Conservation (phyloP, 2,329 filamentous ascomycete genomes). For the Aspergillus brunneoviolaceus region DNA sequence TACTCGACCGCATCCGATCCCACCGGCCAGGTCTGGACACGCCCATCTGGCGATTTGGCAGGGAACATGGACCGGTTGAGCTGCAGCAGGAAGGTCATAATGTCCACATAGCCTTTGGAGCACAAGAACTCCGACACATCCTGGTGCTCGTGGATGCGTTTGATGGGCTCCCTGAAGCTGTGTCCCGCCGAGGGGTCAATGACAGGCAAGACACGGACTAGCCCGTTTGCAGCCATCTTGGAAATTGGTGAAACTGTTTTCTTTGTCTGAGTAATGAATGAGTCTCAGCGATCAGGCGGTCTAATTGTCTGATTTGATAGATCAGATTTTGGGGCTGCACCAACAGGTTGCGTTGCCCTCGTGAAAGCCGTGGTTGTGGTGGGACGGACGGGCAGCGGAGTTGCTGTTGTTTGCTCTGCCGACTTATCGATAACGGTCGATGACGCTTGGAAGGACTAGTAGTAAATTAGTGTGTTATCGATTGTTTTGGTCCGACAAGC, state of each 20-base stretch:
- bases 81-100: constrained; percentile 83
- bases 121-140: constrained; percentile 80
- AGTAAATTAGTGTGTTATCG: neutral
- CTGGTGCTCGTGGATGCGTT: constrained; percentile 79
- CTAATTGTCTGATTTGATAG: neutral
- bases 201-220: constrained; percentile 39
- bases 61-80: constrained; percentile 86
- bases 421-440: neutral
- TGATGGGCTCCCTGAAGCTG: constrained; percentile 66
- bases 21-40: constrained; percentile 52
- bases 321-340: neutral
- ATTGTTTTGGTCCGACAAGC: neutral
- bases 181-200: constrained; percentile 53
- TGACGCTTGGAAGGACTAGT: neutral
- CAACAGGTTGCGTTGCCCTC: neutral
- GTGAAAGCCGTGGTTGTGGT: neutral
- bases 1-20: constrained; percentile 44
- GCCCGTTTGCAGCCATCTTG: constrained; percentile 25
- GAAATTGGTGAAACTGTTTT: neutral
- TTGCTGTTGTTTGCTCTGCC: neutral
- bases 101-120: constrained; percentile 80
- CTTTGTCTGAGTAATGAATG: no score
- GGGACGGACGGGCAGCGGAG: neutral
- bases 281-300: no score
- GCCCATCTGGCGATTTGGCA: constrained; percentile 46